Evolutionary conservation across 306 rosid genomes (phyloP).

Genomic region (Pyrus betulifolia): DNA sequence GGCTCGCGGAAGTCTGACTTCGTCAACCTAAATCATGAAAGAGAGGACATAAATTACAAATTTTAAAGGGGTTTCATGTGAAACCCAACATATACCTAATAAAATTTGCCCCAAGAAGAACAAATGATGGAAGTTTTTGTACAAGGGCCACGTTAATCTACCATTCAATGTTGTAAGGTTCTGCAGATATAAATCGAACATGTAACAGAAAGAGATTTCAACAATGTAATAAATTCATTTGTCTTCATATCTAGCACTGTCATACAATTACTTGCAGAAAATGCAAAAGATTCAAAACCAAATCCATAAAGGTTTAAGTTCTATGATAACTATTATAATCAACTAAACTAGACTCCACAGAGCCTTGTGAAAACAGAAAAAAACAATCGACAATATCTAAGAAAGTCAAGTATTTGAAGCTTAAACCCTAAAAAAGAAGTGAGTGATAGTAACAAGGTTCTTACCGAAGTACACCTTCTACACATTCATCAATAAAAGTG

Average conservation of each 20-base stretch:
- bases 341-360: not conserved
- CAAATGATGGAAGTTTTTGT: not conserved
- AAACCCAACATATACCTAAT: not conserved
- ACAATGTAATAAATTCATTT: not conserved
- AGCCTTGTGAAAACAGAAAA: not conserved
- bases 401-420: not conserved
- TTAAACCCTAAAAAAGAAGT: not conserved
- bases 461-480: constrained; percentile 97
- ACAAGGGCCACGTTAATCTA: not conserved
- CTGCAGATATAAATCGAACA: not conserved
- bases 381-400: not conserved
- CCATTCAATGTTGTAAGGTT: not conserved
- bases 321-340: not conserved
- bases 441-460: not conserved
- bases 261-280: not conserved
- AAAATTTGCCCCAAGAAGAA: not conserved
- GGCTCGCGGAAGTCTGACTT: constrained; percentile 96
- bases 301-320: not conserved
- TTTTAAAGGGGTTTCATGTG: not conserved
- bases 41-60: not conserved
- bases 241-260: not conserved
- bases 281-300: not conserved
- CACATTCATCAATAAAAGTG: constrained; percentile 98
- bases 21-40: constrained; percentile 55
- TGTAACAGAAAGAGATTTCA: not conserved